Evolutionary conservation across 495 filamentous ascomycete species (phyloP), one percentile per base, ranked within the genome.

Genomic region (Parmelia sp.): DNA sequence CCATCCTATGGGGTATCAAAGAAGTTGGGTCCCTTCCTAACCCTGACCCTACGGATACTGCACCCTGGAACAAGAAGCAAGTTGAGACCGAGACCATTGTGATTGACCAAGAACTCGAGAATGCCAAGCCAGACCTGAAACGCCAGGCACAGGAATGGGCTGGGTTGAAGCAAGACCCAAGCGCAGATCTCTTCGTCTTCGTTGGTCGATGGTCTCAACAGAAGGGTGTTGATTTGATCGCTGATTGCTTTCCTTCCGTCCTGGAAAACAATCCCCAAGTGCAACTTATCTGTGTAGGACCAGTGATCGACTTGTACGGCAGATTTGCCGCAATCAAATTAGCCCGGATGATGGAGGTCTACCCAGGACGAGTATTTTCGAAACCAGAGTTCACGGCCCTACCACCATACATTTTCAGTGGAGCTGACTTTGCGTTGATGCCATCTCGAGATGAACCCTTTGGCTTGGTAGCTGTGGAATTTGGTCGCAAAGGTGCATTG

Each of bases 381-480:
- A 89, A 85, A 74, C 89, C 89, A 11, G 85, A 91, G 72, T 91
- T 91, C 72, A 91, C 88, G 0, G 81, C 84, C 1, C 76, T 92
- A 2, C 89, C 88, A 15, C 85, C 86, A 1, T 91, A 82, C 73
- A 86, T 92, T 65, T 91, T 91, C 75, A 88, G 84, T 59, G 89
- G 89, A n/a, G 87, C 88, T 27, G 89, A 92, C 59, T 91, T 92
- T 65, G 88, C 88, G 15, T 76, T 92, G 40, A 91, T 92, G 62
- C 88, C 89, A 8, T 90, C 86, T n/a, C 84, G 89, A 66, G 89
- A 92, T 66, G 89, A 92, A 71, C 89, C 89, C 0, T 92, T 92
- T 67, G 89, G 89, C 35, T 74, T 92, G n/a, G 89, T 91, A 8
- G 89, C 88, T 42, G 88, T 91, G 49, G 88, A 91, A 70, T 91